Base-by-base conservation (phyloP, 2,329 filamentous ascomycete species). In the Talaromyces sp. region DNA sequence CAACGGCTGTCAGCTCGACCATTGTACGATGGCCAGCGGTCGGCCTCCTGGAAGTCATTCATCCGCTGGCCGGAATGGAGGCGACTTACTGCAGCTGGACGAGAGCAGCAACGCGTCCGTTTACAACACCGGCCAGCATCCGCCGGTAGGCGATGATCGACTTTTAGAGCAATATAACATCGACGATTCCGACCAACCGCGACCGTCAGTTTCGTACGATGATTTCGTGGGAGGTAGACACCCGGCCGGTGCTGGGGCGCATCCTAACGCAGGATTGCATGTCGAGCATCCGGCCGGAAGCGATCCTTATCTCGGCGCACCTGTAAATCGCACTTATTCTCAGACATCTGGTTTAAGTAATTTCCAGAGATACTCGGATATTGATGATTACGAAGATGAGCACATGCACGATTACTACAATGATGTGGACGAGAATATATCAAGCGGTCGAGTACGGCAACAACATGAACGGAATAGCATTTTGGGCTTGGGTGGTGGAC, bases 181-280 rank as follows among this genome's bases (percentile, higher is more conserved):
- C 74, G 84, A 91, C 72, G 83, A 87, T 69, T 82, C 84, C 68
- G 86, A 91, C 69, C 82, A 85, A 70, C 81, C 84, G 56, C 85
- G 94, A 70, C 91, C 93, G 61, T 97, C 93, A 31, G 88, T 94
- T 61, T 96, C 93, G 65, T 97, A 97, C 79, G 94, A 97, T 83
- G 90, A 95, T 72, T 98, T 97, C 76, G 89, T 98, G 68, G 94
- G 94, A 68, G 88, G 83, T 59, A 81, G 82, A 68, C 82, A 67
- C 80, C 60, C 83, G 66, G 78, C 82, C 62, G 76, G 82, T 24
- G 77, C 82, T 56, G 77, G 68, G 54, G 59, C 43, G 68, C 81
- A 73, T 77, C 74, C 67, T 69, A 71, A 71, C 43, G 67, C 70
- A 65, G 67, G 69, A 31, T 70, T 71, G 54, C 73, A 75, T 63